These are phyloP conservation scores for Passalora sequoiae DNA, from an alignment of 2,329 filamentous ascomycete species.

Conservation along the genomic window DNA sequence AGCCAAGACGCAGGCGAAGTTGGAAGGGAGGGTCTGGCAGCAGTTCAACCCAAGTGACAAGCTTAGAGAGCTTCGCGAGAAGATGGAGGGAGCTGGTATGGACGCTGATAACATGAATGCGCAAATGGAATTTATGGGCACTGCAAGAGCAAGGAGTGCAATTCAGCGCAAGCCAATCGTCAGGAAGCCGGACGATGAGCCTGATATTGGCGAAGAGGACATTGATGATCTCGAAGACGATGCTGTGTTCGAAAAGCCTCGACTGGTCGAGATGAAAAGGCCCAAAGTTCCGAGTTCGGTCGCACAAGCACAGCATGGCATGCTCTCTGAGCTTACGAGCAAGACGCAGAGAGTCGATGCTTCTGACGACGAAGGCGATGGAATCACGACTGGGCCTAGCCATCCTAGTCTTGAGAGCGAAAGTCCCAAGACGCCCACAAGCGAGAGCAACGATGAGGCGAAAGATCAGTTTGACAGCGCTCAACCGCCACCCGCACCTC, in stretches of 20 bases:
- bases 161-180: conserved; percentile 35
- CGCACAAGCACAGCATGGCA: conserved; percentile 50
- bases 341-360: conserved; percentile 70
- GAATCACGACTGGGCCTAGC: conserved; percentile 67
- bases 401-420: conserved; percentile 69
- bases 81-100: conserved; percentile 68
- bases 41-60: conserved; percentile 81
- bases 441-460: conserved; percentile 48
- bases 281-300: conserved; percentile 60
- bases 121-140: conserved; percentile 63
- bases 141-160: conserved; percentile 37
- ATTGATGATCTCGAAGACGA: conserved; percentile 49
- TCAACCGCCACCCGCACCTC: conserved; percentile 42
- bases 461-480: conserved; percentile 35
- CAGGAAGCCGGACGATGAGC: conserved; percentile 19
- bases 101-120: conserved; percentile 41
- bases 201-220: conserved; percentile 31
- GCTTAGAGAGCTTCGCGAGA: conserved; percentile 82
- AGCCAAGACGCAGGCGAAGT: conserved; percentile 95
- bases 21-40: conserved; percentile 90
- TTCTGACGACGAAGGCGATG: conserved; percentile 67
- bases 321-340: conserved; percentile 66
- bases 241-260: conserved; percentile 70
- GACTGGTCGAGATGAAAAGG: conserved; percentile 71
- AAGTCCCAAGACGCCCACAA: conserved; percentile 58